A percentile compares a stretch with the other conserved stretches of the same genome.
Conservation (phyloP, 2,329 filamentous ascomycete genomes). For the Fusarium tricinctum region DNA sequence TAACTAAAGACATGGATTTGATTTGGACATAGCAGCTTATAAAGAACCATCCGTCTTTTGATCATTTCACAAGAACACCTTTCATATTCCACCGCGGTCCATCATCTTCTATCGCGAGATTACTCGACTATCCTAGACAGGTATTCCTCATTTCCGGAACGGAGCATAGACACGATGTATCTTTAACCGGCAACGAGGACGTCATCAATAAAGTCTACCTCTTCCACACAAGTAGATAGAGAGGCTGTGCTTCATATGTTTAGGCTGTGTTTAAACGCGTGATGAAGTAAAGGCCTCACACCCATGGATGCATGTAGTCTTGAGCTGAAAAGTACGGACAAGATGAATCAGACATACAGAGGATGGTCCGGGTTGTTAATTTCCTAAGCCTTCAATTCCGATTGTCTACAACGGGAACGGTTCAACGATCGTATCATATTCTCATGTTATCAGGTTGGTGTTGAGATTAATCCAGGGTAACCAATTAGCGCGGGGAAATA, state of each 20-base stretch:
- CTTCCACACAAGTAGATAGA: too few species aligned
- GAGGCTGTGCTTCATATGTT: constrained; percentile 12
- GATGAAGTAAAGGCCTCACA: constrained; percentile 3
- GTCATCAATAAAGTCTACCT: constrained; percentile 5
- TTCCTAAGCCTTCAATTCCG: neutral
- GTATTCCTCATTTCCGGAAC: constrained; percentile 19
- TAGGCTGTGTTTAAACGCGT: constrained; percentile 18
- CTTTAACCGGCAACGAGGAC: constrained; percentile 16
- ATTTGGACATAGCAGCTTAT: too few species aligned
- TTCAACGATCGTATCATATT: neutral
- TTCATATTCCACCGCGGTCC: constrained; percentile 37
- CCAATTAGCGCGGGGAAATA: neutral
- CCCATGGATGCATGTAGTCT: neutral
- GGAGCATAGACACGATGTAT: constrained; percentile 8
- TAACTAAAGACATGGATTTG: neutral
- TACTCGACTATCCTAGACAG: constrained; percentile 15
- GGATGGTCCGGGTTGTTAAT: neutral
- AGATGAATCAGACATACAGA: neutral
- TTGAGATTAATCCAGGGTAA: constrained; percentile 29
- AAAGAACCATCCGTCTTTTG: neutral
- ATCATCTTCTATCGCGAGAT: constrained; percentile 47
- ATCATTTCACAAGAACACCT: neutral
- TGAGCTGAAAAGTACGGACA: neutral
- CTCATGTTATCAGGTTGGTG: neutral
- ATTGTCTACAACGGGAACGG: neutral